Evolutionary conservation across 352 stramenopile species (phyloP).

Genomic region (Phytophthora chlamydospora): DNA sequence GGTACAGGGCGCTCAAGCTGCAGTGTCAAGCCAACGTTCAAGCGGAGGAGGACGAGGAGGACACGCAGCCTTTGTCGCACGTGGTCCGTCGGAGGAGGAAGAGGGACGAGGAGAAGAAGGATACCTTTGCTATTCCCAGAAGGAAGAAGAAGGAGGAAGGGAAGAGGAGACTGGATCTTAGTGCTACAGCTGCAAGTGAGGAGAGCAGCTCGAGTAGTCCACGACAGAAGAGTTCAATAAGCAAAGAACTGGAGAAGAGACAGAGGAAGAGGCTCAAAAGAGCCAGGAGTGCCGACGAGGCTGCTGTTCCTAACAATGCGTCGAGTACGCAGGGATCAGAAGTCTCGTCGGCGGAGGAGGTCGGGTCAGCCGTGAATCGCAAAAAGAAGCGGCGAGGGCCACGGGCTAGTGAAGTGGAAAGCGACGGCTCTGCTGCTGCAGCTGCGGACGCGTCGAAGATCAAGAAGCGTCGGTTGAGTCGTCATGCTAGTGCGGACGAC

Average conservation of each 20-base stretch:
- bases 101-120: slow-evolving; percentile 11
- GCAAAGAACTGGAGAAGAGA: slow-evolving; percentile 22
- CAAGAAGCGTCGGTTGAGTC: slow-evolving; percentile 34
- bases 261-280: slow-evolving; percentile 26
- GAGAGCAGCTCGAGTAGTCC: slow-evolving; percentile 13
- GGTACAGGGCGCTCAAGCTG: slow-evolving; percentile 56
- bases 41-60: slow-evolving; percentile 22
- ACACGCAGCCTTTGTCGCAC: slow-evolving; percentile 14
- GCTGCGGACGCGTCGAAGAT: neutral
- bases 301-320: slow-evolving; percentile 1
- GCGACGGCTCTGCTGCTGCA: neutral
- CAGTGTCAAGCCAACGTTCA: slow-evolving; percentile 47
- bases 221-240: slow-evolving; percentile 10
- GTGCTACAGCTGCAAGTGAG: neutral
- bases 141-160: slow-evolving; percentile 21
- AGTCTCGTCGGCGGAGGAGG: slow-evolving; percentile 15
- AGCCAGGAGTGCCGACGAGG: neutral
- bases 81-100: slow-evolving; percentile 14
- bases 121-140: slow-evolving; percentile 42
- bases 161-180: slow-evolving; percentile 10
- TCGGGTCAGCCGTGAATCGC: neutral
- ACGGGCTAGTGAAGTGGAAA: slow-evolving; percentile 12
- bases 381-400: slow-evolving; percentile 8
- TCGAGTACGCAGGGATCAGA: slow-evolving; percentile 10
- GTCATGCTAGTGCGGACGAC: slow-evolving; percentile 25